phyloP scores from a whole-genome alignment of 495 filamentous ascomycete genomes.

The Talaromyces borbonicus region DNA sequence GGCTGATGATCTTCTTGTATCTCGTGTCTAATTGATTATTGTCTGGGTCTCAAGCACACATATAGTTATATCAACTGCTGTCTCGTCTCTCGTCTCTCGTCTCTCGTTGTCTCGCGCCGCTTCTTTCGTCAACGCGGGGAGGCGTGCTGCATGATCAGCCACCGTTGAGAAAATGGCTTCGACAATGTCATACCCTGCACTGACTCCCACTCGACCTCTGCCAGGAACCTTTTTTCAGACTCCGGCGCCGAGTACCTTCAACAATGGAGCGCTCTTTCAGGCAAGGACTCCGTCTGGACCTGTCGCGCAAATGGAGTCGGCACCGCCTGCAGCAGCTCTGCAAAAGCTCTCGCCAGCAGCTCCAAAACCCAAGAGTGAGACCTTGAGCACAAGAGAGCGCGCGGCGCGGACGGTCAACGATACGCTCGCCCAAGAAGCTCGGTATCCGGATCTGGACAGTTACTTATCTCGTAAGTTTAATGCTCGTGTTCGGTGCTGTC shows the following conservation, averaged over 20 bases:
- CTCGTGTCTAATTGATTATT: too few species aligned
- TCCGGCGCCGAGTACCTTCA: constrained; percentile 39
- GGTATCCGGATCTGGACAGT: constrained; percentile 81
- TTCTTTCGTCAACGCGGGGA: constrained; percentile 6
- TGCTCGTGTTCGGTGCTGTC: constrained; percentile 10
- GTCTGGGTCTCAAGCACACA: too few species aligned
- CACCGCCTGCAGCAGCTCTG: constrained; percentile 17
- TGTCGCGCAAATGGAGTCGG: constrained; percentile 14
- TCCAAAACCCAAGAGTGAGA: constrained; percentile 25
- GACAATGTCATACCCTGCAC: constrained; percentile 50
- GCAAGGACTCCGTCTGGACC: constrained; percentile 17
- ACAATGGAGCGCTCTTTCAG: constrained; percentile 17
- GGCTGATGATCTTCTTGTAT: too few species aligned
- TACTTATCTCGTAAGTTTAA: constrained; percentile 73
- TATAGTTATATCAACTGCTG: background rate
- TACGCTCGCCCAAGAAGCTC: constrained; percentile 59
- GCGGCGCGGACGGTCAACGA: constrained; percentile 79
- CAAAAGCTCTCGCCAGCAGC: constrained; percentile 29
- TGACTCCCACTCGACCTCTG: constrained; percentile 56
- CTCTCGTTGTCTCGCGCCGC: background rate
- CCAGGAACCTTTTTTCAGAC: constrained; percentile 69
- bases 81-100: too few species aligned
- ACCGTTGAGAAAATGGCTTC: constrained; percentile 17
- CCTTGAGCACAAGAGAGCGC: constrained; percentile 59
- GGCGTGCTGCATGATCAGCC: constrained; percentile 13